A percentile compares a stretch with the other conserved stretches of the same genome.
Conservation (phyloP, 805 yeast genomes). For the Starmerella khaoyaiensis region DNA sequence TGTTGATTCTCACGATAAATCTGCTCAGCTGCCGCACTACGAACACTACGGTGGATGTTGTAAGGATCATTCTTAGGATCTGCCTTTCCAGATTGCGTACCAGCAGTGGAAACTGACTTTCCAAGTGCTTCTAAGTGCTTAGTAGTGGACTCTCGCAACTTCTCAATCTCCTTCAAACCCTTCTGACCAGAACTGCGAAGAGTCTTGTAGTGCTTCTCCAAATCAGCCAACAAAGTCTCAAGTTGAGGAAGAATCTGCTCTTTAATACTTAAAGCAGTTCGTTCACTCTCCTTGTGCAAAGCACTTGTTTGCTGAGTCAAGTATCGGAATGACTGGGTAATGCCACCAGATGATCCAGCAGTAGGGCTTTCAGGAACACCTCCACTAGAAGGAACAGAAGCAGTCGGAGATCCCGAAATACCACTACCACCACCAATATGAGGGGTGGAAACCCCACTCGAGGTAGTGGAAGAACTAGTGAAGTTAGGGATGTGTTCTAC, state of each 20-base stretch:
- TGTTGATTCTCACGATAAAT: conserved; percentile 35
- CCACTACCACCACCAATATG: conserved; percentile 7
- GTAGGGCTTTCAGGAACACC: background rate
- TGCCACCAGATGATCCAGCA: background rate
- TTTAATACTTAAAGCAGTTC: conserved; percentile 30
- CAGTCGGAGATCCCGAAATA: background rate
- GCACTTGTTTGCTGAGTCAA: conserved; percentile 27
- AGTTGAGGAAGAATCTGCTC: conserved; percentile 34
- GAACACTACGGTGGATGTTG: conserved; percentile 31
- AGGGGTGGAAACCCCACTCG: background rate
- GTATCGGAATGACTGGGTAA: conserved; percentile 27
- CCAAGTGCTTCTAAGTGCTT: conserved; percentile 31
- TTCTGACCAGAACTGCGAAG: conserved; percentile 29
- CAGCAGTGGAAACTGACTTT: conserved; percentile 23
- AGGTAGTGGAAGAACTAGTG: conserved; percentile 14
- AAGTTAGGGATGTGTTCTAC: conserved; percentile 28
- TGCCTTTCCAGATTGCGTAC: conserved; percentile 25
- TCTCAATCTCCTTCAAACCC: conserved; percentile 30
- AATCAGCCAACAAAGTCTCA: conserved; percentile 31
- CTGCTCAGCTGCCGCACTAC: conserved; percentile 32
- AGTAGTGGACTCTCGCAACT: conserved; percentile 27
- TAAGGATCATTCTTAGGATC: conserved; percentile 39
- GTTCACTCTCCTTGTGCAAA: conserved; percentile 27
- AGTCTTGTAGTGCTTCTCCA: conserved; percentile 34
- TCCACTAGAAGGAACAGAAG: background rate